Base-by-base conservation (phyloP, 2,329 filamentous ascomycete genomes). In the Hortaea werneckii region DNA sequence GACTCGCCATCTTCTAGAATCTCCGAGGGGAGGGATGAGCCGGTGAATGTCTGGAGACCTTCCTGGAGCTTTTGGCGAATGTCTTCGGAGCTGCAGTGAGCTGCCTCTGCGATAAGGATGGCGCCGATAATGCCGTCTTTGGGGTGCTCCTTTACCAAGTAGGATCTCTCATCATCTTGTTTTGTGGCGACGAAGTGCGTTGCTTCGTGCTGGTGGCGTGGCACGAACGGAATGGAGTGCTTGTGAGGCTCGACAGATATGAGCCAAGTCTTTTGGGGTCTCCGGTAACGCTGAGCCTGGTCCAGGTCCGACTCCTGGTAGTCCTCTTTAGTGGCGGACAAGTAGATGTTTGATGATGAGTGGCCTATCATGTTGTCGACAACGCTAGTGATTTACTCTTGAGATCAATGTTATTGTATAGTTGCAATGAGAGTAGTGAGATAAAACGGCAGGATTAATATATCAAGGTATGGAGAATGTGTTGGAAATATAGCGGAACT, bases 291-390 rank as follows among this genome's bases (percentile, higher is more conserved):
- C 9, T 35, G 9, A 9, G 32, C 9, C 8, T 35, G 8, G 2
- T 35, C 32, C 32, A 4, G 32, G 30, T 40, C 40, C 12, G 42
- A 28, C 32, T 30, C 39, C 29, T 48, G 40, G 8, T 40, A 37
- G 8, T 43, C 43, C 9, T 47, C 50, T 35, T 41, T 44, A 8
- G 45, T 41, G 40, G 48, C 47, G 12, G 50, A 52, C 12, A 54
- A 43, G 41, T 51, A 53, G 32, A 54, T 47, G 43, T 53, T 54
- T 9, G 9, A 9, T 8, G 43, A 45, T 12, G 72, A 70, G 29
- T 41, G 11, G 29, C 29, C 27, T 27, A 44, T 37, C 43, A 45
- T 45, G 2, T 20, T 20, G 20, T 20, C 20, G 20, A 4, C 20
- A 2, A 20, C 20, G 20, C 2, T 20, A 20, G 20, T 20, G 20